Base-by-base conservation (phyloP, 495 filamentous ascomycete genomes). In the Aspergillus homomorphus region DNA sequence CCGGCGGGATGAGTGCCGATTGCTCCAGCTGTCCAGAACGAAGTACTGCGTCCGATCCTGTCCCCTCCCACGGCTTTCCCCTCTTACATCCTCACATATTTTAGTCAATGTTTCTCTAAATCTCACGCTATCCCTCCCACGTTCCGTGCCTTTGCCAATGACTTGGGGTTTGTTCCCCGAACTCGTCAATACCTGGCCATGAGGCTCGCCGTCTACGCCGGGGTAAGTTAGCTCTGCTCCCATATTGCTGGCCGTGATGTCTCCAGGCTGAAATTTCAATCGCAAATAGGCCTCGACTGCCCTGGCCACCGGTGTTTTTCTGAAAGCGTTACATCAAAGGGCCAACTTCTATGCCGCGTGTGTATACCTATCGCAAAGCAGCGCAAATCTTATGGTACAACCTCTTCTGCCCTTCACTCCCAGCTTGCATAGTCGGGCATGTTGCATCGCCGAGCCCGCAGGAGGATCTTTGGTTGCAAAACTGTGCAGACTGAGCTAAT, bases 341-440 rank as follows among this genome's bases (percentile, higher is more conserved):
- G 83, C 94, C 54, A 98, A 98, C 69, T 98, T 98, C 83, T 98
- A 98, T 73, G 89, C 93, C 16, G 92, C 93, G 53, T 92, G 90
- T 71, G 95, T 98, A 28, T 96, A 98, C 73, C 83, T 98, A 16
- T 89, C 91, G 49, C 93, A 98, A 70, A 96, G 90, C 72, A 98
- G 90, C 76, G 86, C 93, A 57, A 96, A 92, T 66, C 79, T 97
- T 46, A 92, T 98, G 87, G 92, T 94, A 57, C 63, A 82, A 69
- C 53, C 42, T 54, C 8, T 12, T 26, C 26, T 30, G 19, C 21
- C 26, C 44, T 56, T 53, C 43, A 38, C 22, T 43, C 38, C 43
- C 0, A 41, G 45, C 15, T 5, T 21, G 19, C 24, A 23, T 14
- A 20, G n/a, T 33, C 49, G 50, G 22, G 5, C 46, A 26, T 4